Base-by-base conservation (phyloP, 1,139 yeast species). In the Geotrichum phurueaensis region DNA sequence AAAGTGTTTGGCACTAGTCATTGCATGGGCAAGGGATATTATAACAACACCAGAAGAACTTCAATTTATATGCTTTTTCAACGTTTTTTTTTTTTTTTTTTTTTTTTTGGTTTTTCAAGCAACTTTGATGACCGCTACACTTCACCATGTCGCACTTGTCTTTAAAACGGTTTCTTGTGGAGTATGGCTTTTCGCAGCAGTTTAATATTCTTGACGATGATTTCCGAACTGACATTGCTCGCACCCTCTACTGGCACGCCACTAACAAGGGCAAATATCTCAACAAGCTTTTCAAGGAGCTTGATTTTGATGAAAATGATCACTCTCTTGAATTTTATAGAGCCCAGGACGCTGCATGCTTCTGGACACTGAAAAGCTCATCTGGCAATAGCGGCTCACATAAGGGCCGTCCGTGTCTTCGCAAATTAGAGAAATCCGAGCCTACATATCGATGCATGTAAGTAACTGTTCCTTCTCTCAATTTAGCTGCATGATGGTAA, bases 371-470 rank as follows among this genome's bases (percentile, higher is more conserved):
- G 20, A 39, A 39, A n/a, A 39, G 47, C 9, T 15, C 47, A 15
- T n/a, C 47, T n/a, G n/a, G 47, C 18, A 39, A n/a, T 39, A 39
- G 10, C 9, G 47, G 47, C 20, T 39, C 51, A 9, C 57, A 54
- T 54, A 52, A 47, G 22, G 82, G 84, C 45, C 78, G 88, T 71
- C 89, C 96, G 0, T 90, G 97, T 73, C 87, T 91, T 1, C 78
- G 87, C 45, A 84, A 86, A 58, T 87, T 90, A 68, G 78, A 83
- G 53, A 82, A 84, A 58, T 96, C 96, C 13, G 96, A 90, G 68
- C 92, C 96, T 0, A 86, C 90, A 1, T 88, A 87, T 70, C 78
- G 94, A 52, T 90, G 97, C 68, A 69, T 82, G 71, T 71, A 67
- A 62, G 73, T 68, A 45, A 54, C 15, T 45, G 33, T 15, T 10